Base-by-base conservation (phyloP, 495 filamentous ascomycete genomes). In the Usnea hakonensis region DNA sequence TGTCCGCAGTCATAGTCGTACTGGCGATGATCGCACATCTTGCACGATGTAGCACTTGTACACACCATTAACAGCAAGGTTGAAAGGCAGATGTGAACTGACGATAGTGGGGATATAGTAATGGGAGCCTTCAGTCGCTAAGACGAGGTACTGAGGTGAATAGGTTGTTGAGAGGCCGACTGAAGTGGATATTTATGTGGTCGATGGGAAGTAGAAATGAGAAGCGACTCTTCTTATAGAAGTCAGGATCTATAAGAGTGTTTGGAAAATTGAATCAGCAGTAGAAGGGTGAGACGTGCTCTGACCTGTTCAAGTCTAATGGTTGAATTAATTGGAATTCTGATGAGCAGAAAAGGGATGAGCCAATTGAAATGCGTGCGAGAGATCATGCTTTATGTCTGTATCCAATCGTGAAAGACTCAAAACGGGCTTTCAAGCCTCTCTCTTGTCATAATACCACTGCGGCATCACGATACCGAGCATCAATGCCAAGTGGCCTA, bases 1-100 rank as follows among this genome's bases (percentile, higher is more conserved):
- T 56, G 54, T 38, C 54, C 54, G 54, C 54, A 56, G 33, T 56
- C 54, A 14, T 56, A 56, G 33, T 56, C 54, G 54, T 56, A 56
- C 54, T 56, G 54, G 41, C 57, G 57, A 60, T 60, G 40, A 59
- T 59, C 37, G 43, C 21, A 59, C 57, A 46, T 59, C 40, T 59
- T 59, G 57, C 57, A 59, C 33, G 43, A 58, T 58, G 37, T 55
- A 32, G 52, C 30, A 30, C 37, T 58, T 10, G 41, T 50, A 48
- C 26, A 60, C 38, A 44, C 46, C 28, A 60, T 60, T 50, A 60
- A 36, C 41, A 60, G 57, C 35, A 60, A 50, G 57, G 30, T 53
- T 26, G 53, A 55, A 36, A 55, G 30, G 26, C 32, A 55, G 52
- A 55, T 55, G 52, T 55, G 52, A 55, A 55, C 26, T 55, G 30